phyloP scores from a whole-genome alignment of 495 filamentous ascomycete genomes.

The Hypoxylon cercidicola region DNA sequence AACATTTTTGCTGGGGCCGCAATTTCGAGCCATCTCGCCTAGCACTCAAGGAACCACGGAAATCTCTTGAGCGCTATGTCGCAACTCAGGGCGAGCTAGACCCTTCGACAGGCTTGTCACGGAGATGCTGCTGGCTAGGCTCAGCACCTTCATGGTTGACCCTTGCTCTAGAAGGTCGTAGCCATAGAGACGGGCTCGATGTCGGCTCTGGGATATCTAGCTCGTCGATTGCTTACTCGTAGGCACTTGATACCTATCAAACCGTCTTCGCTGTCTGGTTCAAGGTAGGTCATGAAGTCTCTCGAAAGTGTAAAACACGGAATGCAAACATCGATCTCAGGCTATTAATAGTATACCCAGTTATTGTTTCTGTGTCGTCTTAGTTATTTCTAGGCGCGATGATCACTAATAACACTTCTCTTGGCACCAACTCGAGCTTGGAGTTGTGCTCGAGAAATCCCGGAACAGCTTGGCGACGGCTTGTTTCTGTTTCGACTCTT shows the following conservation, averaged over 20 bases:
- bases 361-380: constrained; percentile 39
- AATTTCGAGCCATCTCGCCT: constrained; percentile 19
- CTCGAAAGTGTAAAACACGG: constrained; percentile 9
- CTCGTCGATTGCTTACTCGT: background rate
- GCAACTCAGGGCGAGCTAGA: constrained; percentile 14
- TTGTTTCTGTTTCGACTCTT: constrained; percentile 37
- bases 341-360: constrained; percentile 34
- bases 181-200: constrained; percentile 12
- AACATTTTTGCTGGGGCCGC: constrained; percentile 16
- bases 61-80: constrained; percentile 19
- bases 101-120: constrained; percentile 2
- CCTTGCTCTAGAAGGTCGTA: background rate
- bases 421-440: constrained; percentile 25
- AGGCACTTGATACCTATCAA: constrained; percentile 1
- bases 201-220: constrained; percentile 1
- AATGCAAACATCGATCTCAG: constrained; percentile 10
- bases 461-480: constrained; percentile 27
- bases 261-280: constrained; percentile 4
- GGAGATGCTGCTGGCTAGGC: constrained; percentile 11
- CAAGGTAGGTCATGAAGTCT: constrained; percentile 2
- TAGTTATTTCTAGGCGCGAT: constrained; percentile 40
- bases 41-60: constrained; percentile 15
- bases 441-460: constrained; percentile 14
- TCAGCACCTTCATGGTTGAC: constrained; percentile 1
- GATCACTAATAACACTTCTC: constrained; percentile 28